These are phyloP conservation scores for Auricularia heimuer DNA, from an alignment of 768 basidiomycete genomes.

Conservation along the genomic window DNA sequence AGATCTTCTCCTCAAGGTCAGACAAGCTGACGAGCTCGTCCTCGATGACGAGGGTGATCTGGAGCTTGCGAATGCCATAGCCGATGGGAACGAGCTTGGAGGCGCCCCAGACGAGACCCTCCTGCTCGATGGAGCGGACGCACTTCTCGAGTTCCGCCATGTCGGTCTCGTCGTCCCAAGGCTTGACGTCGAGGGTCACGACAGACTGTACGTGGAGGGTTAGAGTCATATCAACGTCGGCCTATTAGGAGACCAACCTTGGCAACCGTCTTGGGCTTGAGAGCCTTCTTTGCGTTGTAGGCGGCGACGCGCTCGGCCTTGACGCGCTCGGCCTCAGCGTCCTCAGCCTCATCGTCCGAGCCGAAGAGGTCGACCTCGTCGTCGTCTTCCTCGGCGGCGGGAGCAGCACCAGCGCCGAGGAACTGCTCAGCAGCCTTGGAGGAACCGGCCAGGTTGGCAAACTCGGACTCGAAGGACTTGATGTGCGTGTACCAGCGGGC, in stretches of 20 bases:
- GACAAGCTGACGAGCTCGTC: slow-evolving; percentile 90
- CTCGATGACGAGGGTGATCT: slow-evolving; percentile 62
- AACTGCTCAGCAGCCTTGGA: slow-evolving; percentile 74
- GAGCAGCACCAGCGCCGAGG: slow-evolving; percentile 41
- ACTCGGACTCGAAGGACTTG: slow-evolving; percentile 73
- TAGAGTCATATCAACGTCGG: background rate
- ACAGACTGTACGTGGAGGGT: slow-evolving; percentile 55
- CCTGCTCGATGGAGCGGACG: slow-evolving; percentile 79
- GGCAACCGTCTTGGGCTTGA: slow-evolving; percentile 77
- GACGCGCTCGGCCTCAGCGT: slow-evolving; percentile 75
- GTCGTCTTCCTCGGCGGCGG: slow-evolving; percentile 46
- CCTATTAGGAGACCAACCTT: slow-evolving; percentile 44
- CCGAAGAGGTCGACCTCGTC: slow-evolving; percentile 83
- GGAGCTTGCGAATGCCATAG: slow-evolving; percentile 91
- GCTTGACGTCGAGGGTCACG: slow-evolving; percentile 96
- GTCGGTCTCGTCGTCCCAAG: slow-evolving; percentile 99
- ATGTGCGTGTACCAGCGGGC: slow-evolving; percentile 95
- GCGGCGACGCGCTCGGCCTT: slow-evolving; percentile 90
- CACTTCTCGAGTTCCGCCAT: slow-evolving; percentile 76
- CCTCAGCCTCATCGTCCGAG: slow-evolving; percentile 62
- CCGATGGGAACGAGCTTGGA: slow-evolving; percentile 90
- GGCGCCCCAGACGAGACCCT: slow-evolving; percentile 92
- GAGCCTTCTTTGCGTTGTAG: slow-evolving; percentile 89
- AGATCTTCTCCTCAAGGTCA: slow-evolving; percentile 85
- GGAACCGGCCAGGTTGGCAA: slow-evolving; percentile 70